phyloP scores from a whole-genome alignment of 73 alveolate species.

The Symbiodinium pilosum region DNA sequence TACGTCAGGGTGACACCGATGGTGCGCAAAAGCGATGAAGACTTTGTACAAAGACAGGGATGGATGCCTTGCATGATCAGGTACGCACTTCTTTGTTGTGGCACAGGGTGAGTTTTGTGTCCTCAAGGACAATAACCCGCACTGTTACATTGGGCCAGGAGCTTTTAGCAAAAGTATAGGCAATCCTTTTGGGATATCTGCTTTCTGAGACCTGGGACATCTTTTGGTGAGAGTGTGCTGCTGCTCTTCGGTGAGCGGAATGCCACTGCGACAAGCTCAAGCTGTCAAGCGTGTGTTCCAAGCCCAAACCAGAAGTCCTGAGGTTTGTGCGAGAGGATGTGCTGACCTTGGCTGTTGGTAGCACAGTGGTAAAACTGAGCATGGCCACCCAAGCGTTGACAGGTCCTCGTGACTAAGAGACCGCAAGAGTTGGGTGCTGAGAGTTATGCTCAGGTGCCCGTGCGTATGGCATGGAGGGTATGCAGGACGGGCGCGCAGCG shows the following conservation, averaged over 20 bases:
- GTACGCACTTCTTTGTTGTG: constrained; percentile 76
- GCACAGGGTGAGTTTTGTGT: constrained; percentile 86
- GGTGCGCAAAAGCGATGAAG: constrained; percentile 37
- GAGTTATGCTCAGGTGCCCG: constrained; percentile 36
- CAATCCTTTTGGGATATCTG: too few relatives aligned
- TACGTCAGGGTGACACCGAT: constrained; percentile 73
- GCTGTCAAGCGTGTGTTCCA: background rate
- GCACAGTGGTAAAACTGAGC: too few relatives aligned
- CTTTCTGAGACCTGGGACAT: constrained; percentile 46
- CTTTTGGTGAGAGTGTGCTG: constrained; percentile 86
- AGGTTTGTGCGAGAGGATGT: constrained; percentile 73
- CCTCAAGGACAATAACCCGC: constrained; percentile 54
- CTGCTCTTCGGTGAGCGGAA: constrained; percentile 81
- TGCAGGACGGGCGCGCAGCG: constrained; percentile 17
- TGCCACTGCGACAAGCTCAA: constrained; percentile 4
- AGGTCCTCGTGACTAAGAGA: too few relatives aligned
- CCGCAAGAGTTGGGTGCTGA: too few relatives aligned
- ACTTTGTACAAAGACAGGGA: too few relatives aligned
- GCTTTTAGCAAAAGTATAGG: background rate
- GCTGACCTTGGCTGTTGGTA: background rate
- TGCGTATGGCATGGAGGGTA: constrained; percentile 66
- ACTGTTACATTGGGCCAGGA: constrained; percentile 57
- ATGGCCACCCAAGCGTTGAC: too few relatives aligned
- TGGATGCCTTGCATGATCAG: background rate
- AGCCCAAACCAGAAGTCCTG: background rate